Evolutionary conservation across 345 rosid species (phyloP).

Genomic region (Anastatica hierochuntica): DNA sequence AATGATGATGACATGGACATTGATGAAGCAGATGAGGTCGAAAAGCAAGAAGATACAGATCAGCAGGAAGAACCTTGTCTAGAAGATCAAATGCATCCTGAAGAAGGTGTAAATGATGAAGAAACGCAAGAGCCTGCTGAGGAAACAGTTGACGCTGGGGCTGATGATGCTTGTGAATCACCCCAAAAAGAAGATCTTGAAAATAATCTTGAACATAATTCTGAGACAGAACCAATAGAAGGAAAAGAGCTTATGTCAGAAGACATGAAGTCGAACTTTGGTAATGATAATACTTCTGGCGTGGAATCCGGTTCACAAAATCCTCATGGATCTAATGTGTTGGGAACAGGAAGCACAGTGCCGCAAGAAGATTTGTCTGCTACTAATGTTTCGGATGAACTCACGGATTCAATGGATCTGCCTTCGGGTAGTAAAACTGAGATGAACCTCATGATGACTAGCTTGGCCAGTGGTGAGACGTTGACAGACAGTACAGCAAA

Average conservation of each 20-base stretch:
- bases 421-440: constrained; percentile 45
- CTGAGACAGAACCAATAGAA: constrained; percentile 29
- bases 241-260: constrained; percentile 31
- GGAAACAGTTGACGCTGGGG: constrained; percentile 33
- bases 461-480: constrained; percentile 40
- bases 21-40: constrained; percentile 43
- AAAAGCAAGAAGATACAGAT: constrained; percentile 37
- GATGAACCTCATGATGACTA: constrained; percentile 38
- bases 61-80: constrained; percentile 37
- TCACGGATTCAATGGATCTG: constrained; percentile 36
- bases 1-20: constrained; percentile 40
- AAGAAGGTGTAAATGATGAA: constrained; percentile 32
- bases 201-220: constrained; percentile 32
- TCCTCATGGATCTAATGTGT: constrained; percentile 33
- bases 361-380: constrained; percentile 40
- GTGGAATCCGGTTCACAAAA: constrained; percentile 48
- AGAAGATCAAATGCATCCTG: constrained; percentile 36
- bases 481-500: constrained; percentile 37
- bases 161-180: constrained; percentile 32
- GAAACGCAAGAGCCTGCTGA: constrained; percentile 31
- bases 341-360: constrained; percentile 35
- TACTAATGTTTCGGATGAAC: constrained; percentile 32
- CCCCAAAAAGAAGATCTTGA: constrained; percentile 34
- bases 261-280: constrained; percentile 30
- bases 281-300: constrained; percentile 32